Percentiles rank a stretch among this genome's conserved stretches.
These are phyloP conservation scores for Malania oleifera DNA, from an alignment of 164 flowering plant species.

Conservation along the genomic window DNA sequence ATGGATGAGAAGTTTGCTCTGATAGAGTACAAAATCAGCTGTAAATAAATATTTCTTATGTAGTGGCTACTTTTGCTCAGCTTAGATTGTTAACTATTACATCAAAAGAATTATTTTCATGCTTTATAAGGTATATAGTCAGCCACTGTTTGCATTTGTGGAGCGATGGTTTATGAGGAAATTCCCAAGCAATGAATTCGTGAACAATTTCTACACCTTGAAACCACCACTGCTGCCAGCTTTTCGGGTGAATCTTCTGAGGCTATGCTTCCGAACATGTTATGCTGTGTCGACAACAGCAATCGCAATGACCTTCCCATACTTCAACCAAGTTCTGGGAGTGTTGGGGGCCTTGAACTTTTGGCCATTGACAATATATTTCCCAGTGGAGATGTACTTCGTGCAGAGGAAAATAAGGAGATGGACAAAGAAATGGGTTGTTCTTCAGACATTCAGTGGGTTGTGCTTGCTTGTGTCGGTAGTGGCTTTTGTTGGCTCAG, in stretches of 20 bases:
- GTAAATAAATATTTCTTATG: not conserved
- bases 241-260: constrained; percentile 29
- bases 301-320: constrained; percentile 55
- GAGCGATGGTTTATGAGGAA: constrained; percentile 35
- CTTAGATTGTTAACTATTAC: not conserved
- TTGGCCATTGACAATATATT: constrained; percentile 67
- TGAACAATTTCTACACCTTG: constrained; percentile 22
- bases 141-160: constrained; percentile 46
- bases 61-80: not conserved
- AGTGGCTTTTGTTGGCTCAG: constrained; percentile 47
- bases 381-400: constrained; percentile 68
- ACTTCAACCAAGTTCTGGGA: constrained; percentile 64
- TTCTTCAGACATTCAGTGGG: constrained; percentile 32
- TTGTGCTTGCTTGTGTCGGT: constrained; percentile 31
- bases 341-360: constrained; percentile 48
- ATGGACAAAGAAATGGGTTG: constrained; percentile 52
- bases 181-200: constrained; percentile 36
- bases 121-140: constrained; percentile 44
- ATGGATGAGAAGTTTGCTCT: not conserved
- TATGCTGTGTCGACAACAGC: constrained; percentile 46
- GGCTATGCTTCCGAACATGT: constrained; percentile 44
- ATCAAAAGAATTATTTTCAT: not conserved
- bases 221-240: constrained; percentile 34
- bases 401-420: constrained; percentile 37
- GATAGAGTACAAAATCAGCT: too few species aligned